Evolutionary conservation across 495 filamentous ascomycete species (phyloP).

Genomic region (Sordaria brevicollis): DNA sequence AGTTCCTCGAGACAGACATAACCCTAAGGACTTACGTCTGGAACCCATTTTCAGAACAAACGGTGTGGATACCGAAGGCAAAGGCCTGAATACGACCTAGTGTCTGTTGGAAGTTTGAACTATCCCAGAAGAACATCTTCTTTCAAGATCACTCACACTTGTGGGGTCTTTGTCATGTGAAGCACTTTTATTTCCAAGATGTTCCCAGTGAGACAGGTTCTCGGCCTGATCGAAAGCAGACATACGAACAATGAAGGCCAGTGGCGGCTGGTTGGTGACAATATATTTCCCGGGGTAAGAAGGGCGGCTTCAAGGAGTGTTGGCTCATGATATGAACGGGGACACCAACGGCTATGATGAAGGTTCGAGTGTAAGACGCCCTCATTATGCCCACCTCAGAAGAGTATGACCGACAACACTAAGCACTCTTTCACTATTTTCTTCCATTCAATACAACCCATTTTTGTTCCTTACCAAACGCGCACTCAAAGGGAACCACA

Average conservation of each 20-base stretch:
- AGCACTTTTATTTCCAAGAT: not conserved
- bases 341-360: not conserved
- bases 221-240: not conserved
- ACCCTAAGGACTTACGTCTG: not conserved
- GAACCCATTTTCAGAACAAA: not conserved
- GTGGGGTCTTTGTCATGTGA: no score
- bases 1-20: not conserved
- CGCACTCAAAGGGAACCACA: no score
- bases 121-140: not conserved
- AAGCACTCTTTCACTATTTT: not conserved
- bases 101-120: not conserved
- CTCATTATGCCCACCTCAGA: accelerated
- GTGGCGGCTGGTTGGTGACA: not conserved
- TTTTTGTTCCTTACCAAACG: no score
- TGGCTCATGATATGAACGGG: no score
- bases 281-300: not conserved
- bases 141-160: not conserved
- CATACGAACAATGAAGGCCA: not conserved
- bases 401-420: not conserved
- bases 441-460: not conserved
- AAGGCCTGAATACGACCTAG: not conserved
- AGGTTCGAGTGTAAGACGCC: not conserved
- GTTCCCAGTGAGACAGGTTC: not conserved
- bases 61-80: not conserved
- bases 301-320: no score